Conservation (phyloP, 2,329 filamentous ascomycete genomes). For the Ophiostoma perfectum region DNA sequence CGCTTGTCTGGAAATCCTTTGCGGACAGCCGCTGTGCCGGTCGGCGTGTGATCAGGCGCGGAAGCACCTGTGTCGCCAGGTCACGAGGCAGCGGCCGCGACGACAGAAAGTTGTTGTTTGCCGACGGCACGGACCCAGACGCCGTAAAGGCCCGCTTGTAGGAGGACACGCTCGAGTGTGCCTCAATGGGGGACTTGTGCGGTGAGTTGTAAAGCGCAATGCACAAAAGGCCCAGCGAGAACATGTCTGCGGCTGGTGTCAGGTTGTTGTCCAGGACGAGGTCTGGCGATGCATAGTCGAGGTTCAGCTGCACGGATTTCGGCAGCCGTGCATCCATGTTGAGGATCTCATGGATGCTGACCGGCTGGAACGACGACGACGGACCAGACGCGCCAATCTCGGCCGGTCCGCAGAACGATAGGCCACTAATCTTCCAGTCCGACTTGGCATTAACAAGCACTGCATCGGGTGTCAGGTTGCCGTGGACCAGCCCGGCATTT, state of each 20-base stretch:
- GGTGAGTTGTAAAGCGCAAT: slow-evolving; percentile 93
- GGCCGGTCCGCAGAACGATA: slow-evolving; percentile 79
- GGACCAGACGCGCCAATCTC: slow-evolving; percentile 44
- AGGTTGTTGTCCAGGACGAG: slow-evolving; percentile 89
- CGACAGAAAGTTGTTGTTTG: slow-evolving; percentile 77
- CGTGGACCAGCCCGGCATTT: slow-evolving; percentile 63
- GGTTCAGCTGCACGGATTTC: slow-evolving; percentile 73
- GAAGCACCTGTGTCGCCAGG: slow-evolving; percentile 68
- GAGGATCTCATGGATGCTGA: slow-evolving; percentile 76
- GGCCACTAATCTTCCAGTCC: slow-evolving; percentile 97
- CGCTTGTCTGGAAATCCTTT: slow-evolving; percentile 86
- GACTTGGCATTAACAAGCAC: slow-evolving; percentile 95
- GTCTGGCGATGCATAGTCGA: slow-evolving; percentile 92
- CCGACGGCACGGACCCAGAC: slow-evolving; percentile 70
- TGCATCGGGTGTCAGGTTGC: slow-evolving; percentile 88
- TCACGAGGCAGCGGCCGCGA: slow-evolving; percentile 75
- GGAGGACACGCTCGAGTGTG: slow-evolving; percentile 70
- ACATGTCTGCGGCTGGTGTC: slow-evolving; percentile 81
- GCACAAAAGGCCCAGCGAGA: slow-evolving; percentile 83
- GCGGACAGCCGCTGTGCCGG: slow-evolving; percentile 84
- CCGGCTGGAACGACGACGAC: slow-evolving; percentile 68
- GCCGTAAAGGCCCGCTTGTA: slow-evolving; percentile 82
- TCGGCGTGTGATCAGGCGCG: slow-evolving; percentile 77
- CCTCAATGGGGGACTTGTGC: slow-evolving; percentile 78
- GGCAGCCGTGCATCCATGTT: slow-evolving; percentile 83